phyloP scores from a whole-genome alignment of 1,139 yeast species.

The Nakaseomyces bracarensis region DNA sequence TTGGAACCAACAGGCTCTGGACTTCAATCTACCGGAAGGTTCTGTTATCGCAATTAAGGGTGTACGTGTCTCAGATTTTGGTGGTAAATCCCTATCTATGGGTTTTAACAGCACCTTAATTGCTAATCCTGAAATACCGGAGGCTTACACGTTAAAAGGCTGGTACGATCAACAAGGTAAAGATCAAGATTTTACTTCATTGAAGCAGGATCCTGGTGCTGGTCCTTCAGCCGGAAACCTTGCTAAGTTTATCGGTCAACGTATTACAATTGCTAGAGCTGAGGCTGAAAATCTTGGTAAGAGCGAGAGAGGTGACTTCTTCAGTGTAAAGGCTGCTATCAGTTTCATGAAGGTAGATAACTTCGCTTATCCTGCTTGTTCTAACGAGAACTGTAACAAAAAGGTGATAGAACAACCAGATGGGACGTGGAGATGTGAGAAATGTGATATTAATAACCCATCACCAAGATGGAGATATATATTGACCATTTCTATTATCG shows the following conservation, averaged over 20 bases:
- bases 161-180: slow-evolving; percentile 87
- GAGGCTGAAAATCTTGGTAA: slow-evolving; percentile 64
- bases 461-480: slow-evolving; percentile 76
- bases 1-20: slow-evolving; percentile 84
- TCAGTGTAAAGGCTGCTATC: slow-evolving; percentile 64
- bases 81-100: slow-evolving; percentile 77
- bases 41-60: slow-evolving; percentile 90
- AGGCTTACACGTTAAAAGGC: slow-evolving; percentile 81
- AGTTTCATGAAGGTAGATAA: slow-evolving; percentile 64
- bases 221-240: slow-evolving; percentile 27
- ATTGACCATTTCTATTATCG: slow-evolving; percentile 62
- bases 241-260: slow-evolving; percentile 35
- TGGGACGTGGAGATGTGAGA: slow-evolving; percentile 88
- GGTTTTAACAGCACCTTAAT: slow-evolving; percentile 69
- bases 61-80: slow-evolving; percentile 80
- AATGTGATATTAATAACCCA: slow-evolving; percentile 62
- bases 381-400: slow-evolving; percentile 64
- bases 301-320: slow-evolving; percentile 71
- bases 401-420: slow-evolving; percentile 69
- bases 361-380: slow-evolving; percentile 89
- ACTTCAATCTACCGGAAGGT: slow-evolving; percentile 66
- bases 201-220: slow-evolving; percentile 39
- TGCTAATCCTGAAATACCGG: slow-evolving; percentile 81
- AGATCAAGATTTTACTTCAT: slow-evolving; percentile 51
- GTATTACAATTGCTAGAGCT: slow-evolving; percentile 61